These are phyloP conservation scores for Kodamaea sp. DNA, from an alignment of 1,139 yeast species.

Conservation along the genomic window DNA sequence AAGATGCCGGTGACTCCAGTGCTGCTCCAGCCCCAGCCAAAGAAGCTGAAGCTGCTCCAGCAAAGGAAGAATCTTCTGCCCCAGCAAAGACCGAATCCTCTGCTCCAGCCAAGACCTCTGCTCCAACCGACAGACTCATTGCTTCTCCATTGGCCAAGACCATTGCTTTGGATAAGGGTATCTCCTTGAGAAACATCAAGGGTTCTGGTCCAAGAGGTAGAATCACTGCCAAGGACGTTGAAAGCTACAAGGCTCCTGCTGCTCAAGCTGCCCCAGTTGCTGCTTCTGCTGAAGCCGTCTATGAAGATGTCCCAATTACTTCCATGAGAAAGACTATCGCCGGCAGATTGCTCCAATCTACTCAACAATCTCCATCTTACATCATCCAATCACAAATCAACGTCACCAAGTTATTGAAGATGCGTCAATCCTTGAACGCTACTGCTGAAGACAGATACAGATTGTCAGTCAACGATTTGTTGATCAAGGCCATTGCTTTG, in stretches of 20 bases:
- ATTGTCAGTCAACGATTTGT: conserved; percentile 89
- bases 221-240: conserved; percentile 87
- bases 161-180: conserved; percentile 89
- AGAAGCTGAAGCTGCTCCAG: conserved; percentile 23
- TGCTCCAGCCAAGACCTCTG: conserved; percentile 20
- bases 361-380: conserved; percentile 85
- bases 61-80: conserved; percentile 29
- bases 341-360: conserved; percentile 79
- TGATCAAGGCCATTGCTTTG: conserved; percentile 89
- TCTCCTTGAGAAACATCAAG: conserved; percentile 75
- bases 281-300: conserved; percentile 53
- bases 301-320: conserved; percentile 80
- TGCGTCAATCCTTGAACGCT: conserved; percentile 86
- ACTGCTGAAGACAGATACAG: conserved; percentile 84
- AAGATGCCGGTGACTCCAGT: conserved; percentile 68
- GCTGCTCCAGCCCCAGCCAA: conserved; percentile 31
- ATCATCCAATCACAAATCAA: conserved; percentile 84
- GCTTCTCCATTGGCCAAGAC: conserved; percentile 96
- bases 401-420: conserved; percentile 85
- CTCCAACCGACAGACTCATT: conserved; percentile 60
- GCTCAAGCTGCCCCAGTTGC: conserved; percentile 46
- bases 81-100: conserved; percentile 25
- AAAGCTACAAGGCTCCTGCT: conserved; percentile 51
- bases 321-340: conserved; percentile 95
- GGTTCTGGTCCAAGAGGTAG: conserved; percentile 97